Percentiles rank a stretch among this genome's conserved stretches.
These are phyloP conservation scores for Cladosporium austrohemisphaericum DNA, from an alignment of 2,329 filamentous ascomycete species.

Conservation along the genomic window DNA sequence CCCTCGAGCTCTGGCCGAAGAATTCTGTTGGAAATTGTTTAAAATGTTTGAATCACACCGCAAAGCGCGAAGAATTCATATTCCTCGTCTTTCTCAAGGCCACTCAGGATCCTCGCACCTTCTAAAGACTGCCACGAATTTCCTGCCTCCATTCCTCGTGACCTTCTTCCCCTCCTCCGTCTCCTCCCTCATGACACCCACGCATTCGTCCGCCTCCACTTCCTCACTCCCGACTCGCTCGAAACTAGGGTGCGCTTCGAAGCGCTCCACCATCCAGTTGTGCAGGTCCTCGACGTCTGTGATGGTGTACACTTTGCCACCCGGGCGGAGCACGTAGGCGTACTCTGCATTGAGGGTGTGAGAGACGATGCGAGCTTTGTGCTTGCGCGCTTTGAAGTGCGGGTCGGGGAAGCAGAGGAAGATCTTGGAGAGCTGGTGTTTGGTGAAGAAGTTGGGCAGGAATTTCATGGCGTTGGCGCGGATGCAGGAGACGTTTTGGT, in stretches of 20 bases:
- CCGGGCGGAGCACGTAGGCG: constrained; percentile 77
- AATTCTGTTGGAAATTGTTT: too few relatives aligned
- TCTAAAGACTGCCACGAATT: constrained; percentile 85
- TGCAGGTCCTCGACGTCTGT: constrained; percentile 95
- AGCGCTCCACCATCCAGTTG: constrained; percentile 86
- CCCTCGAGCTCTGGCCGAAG: too few relatives aligned
- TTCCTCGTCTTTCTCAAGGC: constrained; percentile 39
- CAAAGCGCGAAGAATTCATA: too few relatives aligned
- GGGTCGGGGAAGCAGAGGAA: constrained; percentile 99
- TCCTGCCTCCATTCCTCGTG: constrained; percentile 79
- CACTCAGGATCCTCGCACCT: constrained; percentile 76
- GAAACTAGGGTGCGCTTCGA: constrained; percentile 74
- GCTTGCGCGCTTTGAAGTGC: constrained; percentile 95
- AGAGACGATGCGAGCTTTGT: constrained; percentile 93
- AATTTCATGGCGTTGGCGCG: constrained; percentile 99
- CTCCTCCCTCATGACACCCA: constrained; percentile 70
- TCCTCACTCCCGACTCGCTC: constrained; percentile 62
- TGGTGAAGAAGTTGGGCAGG: constrained; percentile 92
- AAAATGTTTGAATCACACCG: too few relatives aligned
- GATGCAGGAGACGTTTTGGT: constrained; percentile 84
- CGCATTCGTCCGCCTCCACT: constrained; percentile 68
- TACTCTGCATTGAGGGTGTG: constrained; percentile 88
- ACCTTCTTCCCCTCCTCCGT: constrained; percentile 99
- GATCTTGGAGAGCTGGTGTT: constrained; percentile 77
- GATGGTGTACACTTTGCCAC: constrained; percentile 90